phyloP scores from a whole-genome alignment of 768 basidiomycete species.

The Calocera cornea region DNA sequence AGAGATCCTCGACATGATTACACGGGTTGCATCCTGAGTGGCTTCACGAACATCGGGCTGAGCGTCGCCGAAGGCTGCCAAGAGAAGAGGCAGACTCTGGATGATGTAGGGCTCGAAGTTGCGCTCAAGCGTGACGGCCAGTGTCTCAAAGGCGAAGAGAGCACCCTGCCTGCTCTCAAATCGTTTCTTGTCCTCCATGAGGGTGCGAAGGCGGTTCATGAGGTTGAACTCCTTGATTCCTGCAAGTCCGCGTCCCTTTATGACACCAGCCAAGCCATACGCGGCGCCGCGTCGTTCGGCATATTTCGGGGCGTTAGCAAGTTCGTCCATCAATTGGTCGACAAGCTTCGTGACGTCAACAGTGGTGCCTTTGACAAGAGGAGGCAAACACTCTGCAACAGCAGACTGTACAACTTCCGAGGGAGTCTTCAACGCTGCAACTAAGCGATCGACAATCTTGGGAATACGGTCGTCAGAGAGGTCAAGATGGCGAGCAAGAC shows the following conservation, averaged over 20 bases:
- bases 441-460: slow-evolving; percentile 65
- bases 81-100: slow-evolving; percentile 66
- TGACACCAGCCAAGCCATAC: slow-evolving; percentile 84
- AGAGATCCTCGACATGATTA: slow-evolving; percentile 91
- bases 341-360: slow-evolving; percentile 48
- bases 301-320: slow-evolving; percentile 72
- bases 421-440: slow-evolving; percentile 84
- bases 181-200: slow-evolving; percentile 77
- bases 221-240: slow-evolving; percentile 76
- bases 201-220: slow-evolving; percentile 54
- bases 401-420: slow-evolving; percentile 94
- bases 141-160: slow-evolving; percentile 87
- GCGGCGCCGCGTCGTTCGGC: slow-evolving; percentile 92
- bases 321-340: slow-evolving; percentile 59
- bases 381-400: slow-evolving; percentile 87
- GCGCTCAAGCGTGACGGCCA: slow-evolving; percentile 73
- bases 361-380: slow-evolving; percentile 61
- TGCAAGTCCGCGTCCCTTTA: slow-evolving; percentile 80
- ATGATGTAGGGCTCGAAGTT: slow-evolving; percentile 88
- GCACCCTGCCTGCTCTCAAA: slow-evolving; percentile 84
- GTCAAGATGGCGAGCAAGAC: slow-evolving; percentile 78
- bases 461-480: slow-evolving; percentile 64
- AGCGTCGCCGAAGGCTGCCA: slow-evolving; percentile 76
- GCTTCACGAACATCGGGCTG: slow-evolving; percentile 83
- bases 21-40: slow-evolving; percentile 76